Percentiles rank a stretch among this genome's conserved stretches.
Evolutionary conservation across 2,329 filamentous ascomycete genomes (phyloP).

Genomic region (Sporothrix humicola): DNA sequence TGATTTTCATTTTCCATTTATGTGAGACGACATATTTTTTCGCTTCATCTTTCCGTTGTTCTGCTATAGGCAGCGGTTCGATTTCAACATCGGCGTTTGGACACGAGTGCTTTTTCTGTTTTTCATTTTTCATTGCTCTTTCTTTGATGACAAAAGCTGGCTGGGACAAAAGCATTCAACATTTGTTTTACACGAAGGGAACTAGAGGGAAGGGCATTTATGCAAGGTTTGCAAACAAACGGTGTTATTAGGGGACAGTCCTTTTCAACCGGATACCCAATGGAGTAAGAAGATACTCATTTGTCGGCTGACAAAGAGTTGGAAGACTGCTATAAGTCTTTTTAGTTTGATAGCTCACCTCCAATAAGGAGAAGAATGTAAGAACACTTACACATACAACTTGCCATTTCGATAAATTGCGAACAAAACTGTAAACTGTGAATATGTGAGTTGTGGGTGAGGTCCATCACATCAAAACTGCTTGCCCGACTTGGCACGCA

Average conservation of each 20-base stretch:
- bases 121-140: constrained; percentile 34
- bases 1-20: constrained; percentile 31
- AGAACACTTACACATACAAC: constrained; percentile 14
- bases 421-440: background rate
- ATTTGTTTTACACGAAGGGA: constrained; percentile 37
- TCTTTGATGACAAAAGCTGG: constrained; percentile 16
- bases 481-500: background rate
- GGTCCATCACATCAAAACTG: background rate
- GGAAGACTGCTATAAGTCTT: constrained; percentile 6
- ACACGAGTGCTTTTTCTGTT: constrained; percentile 37
- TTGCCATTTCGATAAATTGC: background rate
- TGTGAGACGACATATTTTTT: constrained; percentile 36
- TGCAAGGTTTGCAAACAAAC: constrained; percentile 27
- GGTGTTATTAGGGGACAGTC: constrained; percentile 35
- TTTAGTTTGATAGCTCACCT: constrained; percentile 18
- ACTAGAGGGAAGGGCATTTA: constrained; percentile 24
- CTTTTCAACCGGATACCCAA: constrained; percentile 38
- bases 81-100: constrained; percentile 41
- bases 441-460: background rate
- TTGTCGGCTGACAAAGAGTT: constrained; percentile 4
- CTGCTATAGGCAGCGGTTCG: constrained; percentile 32
- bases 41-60: constrained; percentile 32
- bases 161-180: constrained; percentile 36
- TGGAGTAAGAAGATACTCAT: constrained; percentile 7
- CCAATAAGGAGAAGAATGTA: constrained; percentile 28